Evolutionary conservation across 495 filamentous ascomycete genomes (phyloP), one percentile per base, ranked within the genome.

Genomic region (Pseudomonodictys pantanalensis): DNA sequence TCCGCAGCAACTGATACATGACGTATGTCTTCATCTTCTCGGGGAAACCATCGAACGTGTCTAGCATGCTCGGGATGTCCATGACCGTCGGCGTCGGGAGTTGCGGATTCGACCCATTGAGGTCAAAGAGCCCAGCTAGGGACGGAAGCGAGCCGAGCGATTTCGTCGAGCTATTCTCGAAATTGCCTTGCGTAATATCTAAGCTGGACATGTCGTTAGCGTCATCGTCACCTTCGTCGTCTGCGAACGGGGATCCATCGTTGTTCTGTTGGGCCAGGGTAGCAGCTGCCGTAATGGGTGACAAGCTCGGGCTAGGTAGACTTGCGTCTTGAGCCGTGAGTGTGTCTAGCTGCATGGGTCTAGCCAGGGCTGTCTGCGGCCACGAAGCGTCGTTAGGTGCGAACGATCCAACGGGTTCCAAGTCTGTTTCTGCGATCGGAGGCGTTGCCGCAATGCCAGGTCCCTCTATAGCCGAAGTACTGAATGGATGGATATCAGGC

Each of bases 261-360:
- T 46, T 52, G 9, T 45, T 20, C 7, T 64, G 48, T 11, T 65
- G 64, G 10, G 70, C 72, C 52, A 78, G 69, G 28, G 86, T 87
- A 58, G 90, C 84, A 28, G 90, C 88, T 23, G 91, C 86, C 22
- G 88, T 86, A 32, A 95, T 92, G 1, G 93, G 93, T 18, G 95
- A 97, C 44, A 97, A 76, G 61, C 93, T 91, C 33, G 93, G 93
- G 68, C 93, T 97, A 29, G 95, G 95, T 47, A 99, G 77, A 70
- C 90, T 97, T 60, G 88, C 88, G 73, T 96, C 91, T 69, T 93
- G 89, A 24, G 83, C 83, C 26, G 84, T 83, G 25, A 79, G 72
- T 1, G 85, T 84, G 67, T 85, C 87, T 51, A 86, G 74, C 29
- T 56, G 65, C 28, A n/a, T 61, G 32, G 64, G 65, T 26, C n/a